Base-by-base conservation (phyloP, 225 moss, liverwort and hornwort species). In the Antitrichia curtipendula region DNA sequence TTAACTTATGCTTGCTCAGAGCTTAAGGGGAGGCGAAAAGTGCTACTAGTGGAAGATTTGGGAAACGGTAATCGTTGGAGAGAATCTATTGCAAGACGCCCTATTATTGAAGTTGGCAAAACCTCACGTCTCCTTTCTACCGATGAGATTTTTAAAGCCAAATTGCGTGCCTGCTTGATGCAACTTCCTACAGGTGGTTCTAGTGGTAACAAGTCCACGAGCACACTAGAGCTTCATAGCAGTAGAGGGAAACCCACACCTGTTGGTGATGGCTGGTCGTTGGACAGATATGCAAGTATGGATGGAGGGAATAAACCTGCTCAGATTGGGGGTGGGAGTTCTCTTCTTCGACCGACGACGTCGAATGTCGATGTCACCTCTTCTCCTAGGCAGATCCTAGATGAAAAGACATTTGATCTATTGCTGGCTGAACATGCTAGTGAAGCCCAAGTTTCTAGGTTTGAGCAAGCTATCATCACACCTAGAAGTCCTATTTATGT, bases 91-190 rank as follows among this genome's bases (percentile, higher is more conserved):
- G 85, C 93, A 87, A 93, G 85, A 79, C 86, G 92, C 41, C 87
- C 91, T 82, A 85, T 93, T 78, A 91, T 91, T 86, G 91, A 91
- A 80, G 82, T 89, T 62, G 93, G 94, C 77, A 97, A 96, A 90
- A 95, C 87, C 41, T 97, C 98, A 63, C 95, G 98, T 81, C 98
- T 97, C 49, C 91, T 98, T 58, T 98, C 98, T 83, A 96, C 98
- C 45, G 98, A 98, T 92, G 98, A 98, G 86, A 97, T 98, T 81
- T 96, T 95, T 56, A 98, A 94, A 94, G 96, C 96, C 78, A 98
- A 98, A 86, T 90, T 95, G 86, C 96, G 96, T 82, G 95, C 96
- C 75, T 97, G 98, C 24, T 91, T 98, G 52, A 92, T 98, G 94
- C 96, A 96, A 84, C 89, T 90, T 78, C 95, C 96, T 82, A 82